Conservation (phyloP, 306 rosid species). For the Castanospermum australe region DNA sequence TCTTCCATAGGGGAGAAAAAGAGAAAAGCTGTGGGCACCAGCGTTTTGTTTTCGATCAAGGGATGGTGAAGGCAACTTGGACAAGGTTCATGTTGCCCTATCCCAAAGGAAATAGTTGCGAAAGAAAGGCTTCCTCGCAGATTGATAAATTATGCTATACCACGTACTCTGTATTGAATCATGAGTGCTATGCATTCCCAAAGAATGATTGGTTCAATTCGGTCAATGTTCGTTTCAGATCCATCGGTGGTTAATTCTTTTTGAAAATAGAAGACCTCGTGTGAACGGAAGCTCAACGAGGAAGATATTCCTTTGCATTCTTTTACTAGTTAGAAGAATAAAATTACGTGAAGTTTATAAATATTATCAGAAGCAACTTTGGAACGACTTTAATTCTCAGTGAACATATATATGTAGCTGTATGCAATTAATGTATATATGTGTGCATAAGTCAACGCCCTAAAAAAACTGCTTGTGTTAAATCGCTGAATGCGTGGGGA, state of each 20-base stretch:
- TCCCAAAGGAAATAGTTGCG: not conserved
- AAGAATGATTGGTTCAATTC: conserved; percentile 21
- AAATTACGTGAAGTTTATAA: not conserved
- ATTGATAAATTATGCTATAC: conserved; percentile 9
- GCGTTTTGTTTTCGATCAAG: not conserved
- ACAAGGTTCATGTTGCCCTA: not conserved
- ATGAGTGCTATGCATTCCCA: conserved; percentile 18
- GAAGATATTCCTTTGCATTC: not conserved
- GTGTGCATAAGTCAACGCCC: not conserved
- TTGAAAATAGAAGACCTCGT: not conserved
- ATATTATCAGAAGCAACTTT: not conserved
- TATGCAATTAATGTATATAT: no score
- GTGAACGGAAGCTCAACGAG: not conserved
- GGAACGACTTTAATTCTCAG: not conserved
- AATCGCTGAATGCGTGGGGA: not conserved
- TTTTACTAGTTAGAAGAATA: not conserved
- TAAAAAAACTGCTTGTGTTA: not conserved
- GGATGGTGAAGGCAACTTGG: conserved; percentile 33
- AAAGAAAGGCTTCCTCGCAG: not conserved
- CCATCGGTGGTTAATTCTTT: no score
- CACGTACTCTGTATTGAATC: conserved; percentile 19
- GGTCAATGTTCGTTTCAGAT: conserved; percentile 24
- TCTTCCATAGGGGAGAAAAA: conserved; percentile 3
- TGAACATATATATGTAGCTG: not conserved
- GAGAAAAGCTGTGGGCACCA: conserved; percentile 6